Base-by-base conservation (phyloP, 148 eudicot species). In the Rhododendron mucronatum region DNA sequence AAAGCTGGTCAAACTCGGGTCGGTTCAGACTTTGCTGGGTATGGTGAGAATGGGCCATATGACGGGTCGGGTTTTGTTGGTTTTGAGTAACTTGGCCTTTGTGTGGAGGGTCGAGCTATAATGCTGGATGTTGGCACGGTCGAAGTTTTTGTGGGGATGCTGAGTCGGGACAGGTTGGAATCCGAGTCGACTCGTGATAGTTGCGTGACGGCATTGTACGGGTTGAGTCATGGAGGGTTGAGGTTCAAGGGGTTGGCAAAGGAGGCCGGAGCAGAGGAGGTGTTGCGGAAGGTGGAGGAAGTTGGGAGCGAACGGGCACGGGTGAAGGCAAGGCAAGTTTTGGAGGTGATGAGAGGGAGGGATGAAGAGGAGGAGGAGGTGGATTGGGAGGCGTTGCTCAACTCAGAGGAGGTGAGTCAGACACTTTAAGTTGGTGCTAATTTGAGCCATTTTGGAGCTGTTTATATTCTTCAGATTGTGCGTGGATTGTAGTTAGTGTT, bases 361-460 rank as follows among this genome's bases (percentile, higher is more conserved):
- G 93, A 94, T 82, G 98, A 94, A 71, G 99, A 96, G 67, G 96
- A 95, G 45, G 76, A 71, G 41, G 96, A 91, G 84, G 93, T 94
- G 41, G 98, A 96, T 79, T 96, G 98, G 99, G 98, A 94, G 87
- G 94, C 92, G 85, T 89, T 96, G 77, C 96, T 96, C 18, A 92
- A 91, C 77, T 87, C 88, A 0, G 94, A 91, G 67, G 90, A 91
- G 73, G 94, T 73, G 47, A 92, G 90, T 86, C 90, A 85, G 83
- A 82, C 89, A 1, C 67, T 74, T 86, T 82, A 82, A 71, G 14
- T 35, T 20, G 39, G 37, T 15, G 83, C 23, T 21, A 65, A 47
- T 51, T 85, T 79, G 55, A 79, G 13, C 82, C 48, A 55, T 83
- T 71, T 83, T 7, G 61, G 45, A 81, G 51, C 8, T 44, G 45